Conservation (phyloP, 2,329 filamentous ascomycete genomes). For the Aspergillus transmontanensis region DNA sequence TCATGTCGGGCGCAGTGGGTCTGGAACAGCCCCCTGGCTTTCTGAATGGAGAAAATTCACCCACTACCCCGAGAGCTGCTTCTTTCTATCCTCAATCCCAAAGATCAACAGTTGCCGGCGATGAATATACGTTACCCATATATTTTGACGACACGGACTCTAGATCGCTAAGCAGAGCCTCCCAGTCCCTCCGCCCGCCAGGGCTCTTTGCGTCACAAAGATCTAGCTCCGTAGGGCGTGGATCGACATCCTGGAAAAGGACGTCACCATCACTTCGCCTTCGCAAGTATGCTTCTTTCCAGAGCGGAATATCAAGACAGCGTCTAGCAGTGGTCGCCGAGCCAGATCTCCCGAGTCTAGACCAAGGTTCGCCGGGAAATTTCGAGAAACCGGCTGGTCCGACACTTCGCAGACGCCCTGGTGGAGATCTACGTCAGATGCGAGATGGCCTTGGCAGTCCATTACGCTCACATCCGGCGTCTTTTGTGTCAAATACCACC, state of each 20-base stretch:
- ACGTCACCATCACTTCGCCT: constrained; percentile 38
- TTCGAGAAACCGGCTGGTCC: constrained; percentile 40
- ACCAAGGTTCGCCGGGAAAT: constrained; percentile 15
- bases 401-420: constrained; percentile 70
- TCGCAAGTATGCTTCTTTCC: constrained; percentile 49
- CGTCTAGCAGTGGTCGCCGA: constrained; percentile 30
- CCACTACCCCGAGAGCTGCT: constrained; percentile 16
- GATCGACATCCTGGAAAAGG: constrained; percentile 27
- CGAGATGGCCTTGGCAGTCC: constrained; percentile 67
- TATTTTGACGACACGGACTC: constrained; percentile 29
- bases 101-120: constrained; percentile 25
- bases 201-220: constrained; percentile 23
- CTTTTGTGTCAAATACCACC: constrained; percentile 40
- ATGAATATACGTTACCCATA: constrained; percentile 32
- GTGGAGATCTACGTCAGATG: constrained; percentile 72
- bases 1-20: constrained; percentile 42
- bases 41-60: constrained; percentile 14
- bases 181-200: constrained; percentile 20
- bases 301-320: constrained; percentile 43
- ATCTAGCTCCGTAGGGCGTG: constrained; percentile 32
- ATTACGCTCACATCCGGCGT: constrained; percentile 37
- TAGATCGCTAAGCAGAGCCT: constrained; percentile 14
- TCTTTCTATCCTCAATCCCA: constrained; percentile 25
- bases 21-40: constrained; percentile 21
- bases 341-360: constrained; percentile 18